Conservation (phyloP, 1,284 basidiomycete species). For the Ustilago vetiveriae region DNA sequence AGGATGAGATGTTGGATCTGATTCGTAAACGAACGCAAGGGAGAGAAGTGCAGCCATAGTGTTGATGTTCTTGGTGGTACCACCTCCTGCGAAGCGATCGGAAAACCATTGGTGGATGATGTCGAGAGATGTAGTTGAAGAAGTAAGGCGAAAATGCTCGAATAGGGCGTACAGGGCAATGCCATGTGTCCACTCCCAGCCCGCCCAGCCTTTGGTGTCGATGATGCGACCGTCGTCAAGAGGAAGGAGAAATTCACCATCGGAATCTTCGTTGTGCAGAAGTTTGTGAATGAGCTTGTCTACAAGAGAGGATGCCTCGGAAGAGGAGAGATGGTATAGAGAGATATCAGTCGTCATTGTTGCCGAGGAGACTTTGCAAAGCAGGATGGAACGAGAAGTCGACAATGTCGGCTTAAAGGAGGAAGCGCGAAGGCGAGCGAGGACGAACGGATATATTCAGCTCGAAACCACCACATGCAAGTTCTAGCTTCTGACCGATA, state of each 20-base stretch:
- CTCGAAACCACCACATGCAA: too few species aligned
- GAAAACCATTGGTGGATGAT: constrained; percentile 73
- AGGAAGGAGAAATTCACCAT: constrained; percentile 72
- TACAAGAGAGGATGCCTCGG: constrained; percentile 15
- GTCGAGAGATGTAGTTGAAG: constrained; percentile 69
- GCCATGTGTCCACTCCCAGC: constrained; percentile 78
- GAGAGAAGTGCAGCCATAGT: constrained; percentile 75
- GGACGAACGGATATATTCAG: too few species aligned
- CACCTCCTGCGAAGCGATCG: constrained; percentile 71
- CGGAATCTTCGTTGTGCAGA: constrained; percentile 73
- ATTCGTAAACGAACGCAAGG: constrained; percentile 72
- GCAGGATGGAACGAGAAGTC: too few species aligned
- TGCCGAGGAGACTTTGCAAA: too few species aligned
- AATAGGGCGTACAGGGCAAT: constrained; percentile 54
- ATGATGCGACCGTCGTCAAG: constrained; percentile 74
- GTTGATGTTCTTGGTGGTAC: constrained; percentile 77
- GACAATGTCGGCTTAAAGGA: too few species aligned
- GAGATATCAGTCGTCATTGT: constrained; percentile 12
- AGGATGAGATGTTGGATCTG: constrained; percentile 59
- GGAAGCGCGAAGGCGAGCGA: background rate
- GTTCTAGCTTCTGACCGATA: too few species aligned
- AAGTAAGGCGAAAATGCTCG: constrained; percentile 70
- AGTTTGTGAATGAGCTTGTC: constrained; percentile 45
- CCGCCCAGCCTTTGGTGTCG: constrained; percentile 76
- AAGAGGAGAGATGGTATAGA: constrained; percentile 7